Evolutionary conservation across 2,329 filamentous ascomycete genomes (phyloP).

Genomic region (Periconia sp.): DNA sequence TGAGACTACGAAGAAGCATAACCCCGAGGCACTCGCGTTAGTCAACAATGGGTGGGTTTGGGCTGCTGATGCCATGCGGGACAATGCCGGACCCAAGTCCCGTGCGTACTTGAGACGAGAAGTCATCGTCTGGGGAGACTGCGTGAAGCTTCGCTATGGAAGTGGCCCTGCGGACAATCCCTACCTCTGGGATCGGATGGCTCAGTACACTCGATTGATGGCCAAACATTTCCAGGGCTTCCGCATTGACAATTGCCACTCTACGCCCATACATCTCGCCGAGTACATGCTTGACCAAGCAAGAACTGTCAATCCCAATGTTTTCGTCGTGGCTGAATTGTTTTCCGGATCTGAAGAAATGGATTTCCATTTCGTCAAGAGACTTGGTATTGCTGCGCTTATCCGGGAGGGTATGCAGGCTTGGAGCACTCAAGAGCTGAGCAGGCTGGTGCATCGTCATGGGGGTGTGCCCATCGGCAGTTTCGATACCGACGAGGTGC

Average conservation of each 20-base stretch:
- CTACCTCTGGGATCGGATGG: constrained; percentile 95
- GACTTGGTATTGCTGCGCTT: constrained; percentile 84
- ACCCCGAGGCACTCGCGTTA: constrained; percentile 74
- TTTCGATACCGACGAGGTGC: constrained; percentile 89
- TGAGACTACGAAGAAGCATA: constrained; percentile 74
- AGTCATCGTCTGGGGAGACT: constrained; percentile 98
- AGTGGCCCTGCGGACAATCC: constrained; percentile 79
- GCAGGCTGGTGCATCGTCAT: constrained; percentile 88
- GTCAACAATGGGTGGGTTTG: constrained; percentile 99
- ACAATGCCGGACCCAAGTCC: constrained; percentile 88
- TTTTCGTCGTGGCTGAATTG: constrained; percentile 91
- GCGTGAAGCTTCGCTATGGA: constrained; percentile 94
- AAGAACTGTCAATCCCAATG: constrained; percentile 79
- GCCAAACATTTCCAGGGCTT: constrained; percentile 95
- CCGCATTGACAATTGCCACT: constrained; percentile 97
- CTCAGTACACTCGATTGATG: constrained; percentile 84
- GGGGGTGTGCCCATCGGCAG: constrained; percentile 94
- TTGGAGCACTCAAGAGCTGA: constrained; percentile 92
- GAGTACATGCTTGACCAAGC: constrained; percentile 95
- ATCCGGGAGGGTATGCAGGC: constrained; percentile 98
- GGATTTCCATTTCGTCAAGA: constrained; percentile 94
- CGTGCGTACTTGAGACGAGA: constrained; percentile 93
- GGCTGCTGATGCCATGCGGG: constrained; percentile 90
- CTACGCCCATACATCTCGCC: constrained; percentile 89
- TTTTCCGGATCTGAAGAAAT: constrained; percentile 95